Evolutionary conservation across 306 rosid genomes (phyloP), one percentile per base, ranked within the genome.

Genomic region (Prinsepia uniflora): DNA sequence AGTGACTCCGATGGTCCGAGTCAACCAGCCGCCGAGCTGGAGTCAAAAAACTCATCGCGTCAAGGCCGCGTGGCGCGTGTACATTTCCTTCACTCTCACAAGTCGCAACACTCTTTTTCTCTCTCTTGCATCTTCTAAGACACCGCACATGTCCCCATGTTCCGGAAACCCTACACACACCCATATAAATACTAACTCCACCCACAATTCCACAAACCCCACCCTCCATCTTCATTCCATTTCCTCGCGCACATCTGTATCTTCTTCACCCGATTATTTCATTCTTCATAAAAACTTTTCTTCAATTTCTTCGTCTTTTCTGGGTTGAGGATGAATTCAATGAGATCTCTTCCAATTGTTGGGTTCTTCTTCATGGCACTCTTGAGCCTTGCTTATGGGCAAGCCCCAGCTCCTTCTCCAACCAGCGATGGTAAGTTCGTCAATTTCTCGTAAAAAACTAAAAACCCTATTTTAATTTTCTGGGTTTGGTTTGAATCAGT

Each of bases 371-470:
- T 88, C 49, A 42, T 81, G 67, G 81, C 82, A 9, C 70, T 84
- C 20, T 56, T 86, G 67, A 77, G 65, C 3, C 18, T 83, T 7
- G 68, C 66, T 5, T 68, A 83, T 0, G 94, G 87, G 18, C 92
- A 70, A 59, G 59, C 78, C 43, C 73, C 77, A 5, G 79, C 78
- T 80, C 62, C 71, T 64, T 81, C 93, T 63, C 88, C 89, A 15
- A 60, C 58, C 36, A 84, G 76, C 55, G 81, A 80, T 47, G 94
- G 94, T 88, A 11, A 70, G 86, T 80, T 6, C 6, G 13, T 11
- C 45, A 10, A 7, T 6, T 75, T n/a, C 41, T 41, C 12, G 7
- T 20, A 34, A 19, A 54, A 70, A 18, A 69, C 24, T 18, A 4
- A 11, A 30, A 7, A 9, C 39, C 39, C 11, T 13, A 1, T 15